Conservation (phyloP, 345 rosid genomes). For the Fremontodendron californicum region DNA sequence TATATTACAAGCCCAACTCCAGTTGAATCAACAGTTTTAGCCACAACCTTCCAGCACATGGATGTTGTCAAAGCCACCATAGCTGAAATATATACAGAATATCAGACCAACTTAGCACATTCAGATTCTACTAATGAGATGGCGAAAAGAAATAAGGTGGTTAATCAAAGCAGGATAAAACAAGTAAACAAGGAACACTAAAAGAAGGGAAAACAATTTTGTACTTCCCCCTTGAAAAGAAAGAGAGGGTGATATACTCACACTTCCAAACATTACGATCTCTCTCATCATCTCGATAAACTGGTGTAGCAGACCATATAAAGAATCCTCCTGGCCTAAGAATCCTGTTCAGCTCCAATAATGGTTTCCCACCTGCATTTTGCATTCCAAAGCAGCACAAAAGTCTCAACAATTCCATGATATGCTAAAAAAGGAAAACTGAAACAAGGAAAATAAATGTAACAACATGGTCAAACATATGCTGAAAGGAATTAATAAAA, state of each 20-base stretch:
- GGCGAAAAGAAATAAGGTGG: neutral
- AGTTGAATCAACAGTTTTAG: conserved; percentile 56
- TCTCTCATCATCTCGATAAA: conserved; percentile 60
- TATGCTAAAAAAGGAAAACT: neutral
- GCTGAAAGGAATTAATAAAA: neutral
- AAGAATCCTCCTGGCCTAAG: conserved; percentile 94
- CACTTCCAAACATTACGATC: conserved; percentile 72
- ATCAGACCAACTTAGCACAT: conserved; percentile 12
- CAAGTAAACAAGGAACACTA: neutral
- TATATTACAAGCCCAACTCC: conserved; percentile 82
- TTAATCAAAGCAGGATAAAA: neutral
- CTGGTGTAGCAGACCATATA: conserved; percentile 96
- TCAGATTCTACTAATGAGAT: neutral
- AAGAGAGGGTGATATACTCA: conserved; percentile 7
- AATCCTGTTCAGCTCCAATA: conserved; percentile 85
- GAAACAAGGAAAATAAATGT: neutral
- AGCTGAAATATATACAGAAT: conserved; percentile 45
- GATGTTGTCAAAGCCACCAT: conserved; percentile 68
- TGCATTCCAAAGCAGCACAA: conserved; percentile 8
- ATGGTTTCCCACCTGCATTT: conserved; percentile 84
- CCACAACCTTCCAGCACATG: conserved; percentile 78
- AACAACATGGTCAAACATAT: neutral
- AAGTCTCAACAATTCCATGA: conserved; percentile 2
- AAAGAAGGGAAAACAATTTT: neutral
- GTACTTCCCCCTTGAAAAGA: neutral